Evolutionary conservation across 2,329 filamentous ascomycete genomes (phyloP), one percentile per base, ranked within the genome.

Genomic region (Aspergillus sp.): DNA sequence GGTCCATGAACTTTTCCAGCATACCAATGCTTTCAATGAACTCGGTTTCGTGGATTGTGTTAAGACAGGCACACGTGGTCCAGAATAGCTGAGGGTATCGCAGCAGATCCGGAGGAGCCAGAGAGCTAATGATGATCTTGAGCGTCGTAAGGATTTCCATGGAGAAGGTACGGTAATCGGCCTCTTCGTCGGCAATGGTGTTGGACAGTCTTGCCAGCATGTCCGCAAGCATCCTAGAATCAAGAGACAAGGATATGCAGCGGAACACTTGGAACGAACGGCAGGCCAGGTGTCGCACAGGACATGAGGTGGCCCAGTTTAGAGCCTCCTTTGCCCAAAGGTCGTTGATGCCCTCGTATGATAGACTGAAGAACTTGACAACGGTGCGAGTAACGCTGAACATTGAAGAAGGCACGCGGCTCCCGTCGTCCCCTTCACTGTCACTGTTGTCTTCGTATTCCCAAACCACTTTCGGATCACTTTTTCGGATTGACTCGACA

Each of bases 181-280:
- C 85, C 69, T 96, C 92, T 67, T 97, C 92, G 65, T 98, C 94
- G 0, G 96, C 93, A 68, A 99, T 95, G 0, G 95, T 99, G 74
- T 98, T 99, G 1, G 94, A 98, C 32, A 99, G 82, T 51, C 96
- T 85, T 12, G 91, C 93, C 22, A 99, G 86, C 92, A 99, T 99
- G 70, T 99, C 95, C 2, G 92, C 92, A 16, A 99, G 84, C 94
- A 98, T 99, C 58, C 88, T 84, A 66, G 96, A 92, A 71, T 99
- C 94, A 22, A 98, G 80, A 0, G 90, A 92, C 16, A 91, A 96
- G 29, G 96, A 85, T 56, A 98, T 93, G 72, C 94, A 98, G 32
- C 95, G 86, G 78, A 97, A 99, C 11, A 99, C 90, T 72, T 99
- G 96, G 77, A 99, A 98, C 0, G 96, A 99, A 29, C 95, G 89